Base-by-base conservation (phyloP, 2,329 filamentous ascomycete genomes). In the Alternaria postmessia region DNA sequence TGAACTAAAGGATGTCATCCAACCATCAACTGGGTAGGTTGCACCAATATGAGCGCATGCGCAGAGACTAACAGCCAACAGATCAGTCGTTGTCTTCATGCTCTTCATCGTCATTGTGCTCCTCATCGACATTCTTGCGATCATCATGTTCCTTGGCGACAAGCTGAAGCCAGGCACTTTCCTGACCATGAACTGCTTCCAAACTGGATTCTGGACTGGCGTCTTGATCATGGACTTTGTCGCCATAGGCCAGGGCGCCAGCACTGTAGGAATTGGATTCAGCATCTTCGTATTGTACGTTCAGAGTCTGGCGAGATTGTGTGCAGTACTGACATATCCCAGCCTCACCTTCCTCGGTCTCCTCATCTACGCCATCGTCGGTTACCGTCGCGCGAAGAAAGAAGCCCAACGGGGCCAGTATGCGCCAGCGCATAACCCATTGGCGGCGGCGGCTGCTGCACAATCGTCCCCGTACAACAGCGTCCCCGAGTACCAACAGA, bases 311-410 rank as follows among this genome's bases (percentile, higher is more conserved):
- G n/a, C 18, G 8, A 18, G 18, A 1, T 55, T 11, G 7, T 30
- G 22, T 22, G 24, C 22, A 36, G 7, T 5, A 52, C 68, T 67
- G 22, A 67, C 53, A 30, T 41, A 18, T 58, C 7, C 8, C 43
- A 81, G 78, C 54, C 61, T 76, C 12, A 66, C 74, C 7, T 77
- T 77, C 62, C 42, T 81, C 49, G 72, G 68, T 42, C 75, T 80
- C 59, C 73, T 81, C 62, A 70, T 80, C 56, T 82, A 82, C 69
- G 75, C 75, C 24, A 68, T 70, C 42, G 67, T 80, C 59, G 64
- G 59, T 30, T 75, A 77, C 62, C 73, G 75, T 57, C 73, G 78
- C 51, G 64, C 71, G 54, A 78, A 79, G 54, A 77, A 75, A 61
- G 71, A 71, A 22, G 67, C 65, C 8, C 73, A 73, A 54, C 71